Conservation (phyloP, 2,329 filamentous ascomycete genomes). For the Colletotrichum sp. region DNA sequence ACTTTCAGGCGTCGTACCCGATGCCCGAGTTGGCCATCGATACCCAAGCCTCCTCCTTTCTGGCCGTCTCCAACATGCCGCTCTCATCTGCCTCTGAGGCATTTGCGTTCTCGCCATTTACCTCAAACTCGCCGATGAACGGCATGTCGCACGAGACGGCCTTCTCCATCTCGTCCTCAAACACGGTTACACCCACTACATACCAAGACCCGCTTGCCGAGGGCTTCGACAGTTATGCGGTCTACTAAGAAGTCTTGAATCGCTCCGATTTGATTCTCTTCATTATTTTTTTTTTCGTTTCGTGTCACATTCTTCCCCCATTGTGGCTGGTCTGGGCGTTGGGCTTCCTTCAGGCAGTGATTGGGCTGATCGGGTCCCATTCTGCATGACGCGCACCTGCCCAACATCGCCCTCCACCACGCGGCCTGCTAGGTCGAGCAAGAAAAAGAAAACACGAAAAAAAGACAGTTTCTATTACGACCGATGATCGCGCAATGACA, state of each 20-base stretch:
- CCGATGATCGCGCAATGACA: constrained; percentile 7
- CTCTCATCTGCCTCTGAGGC: constrained; percentile 13
- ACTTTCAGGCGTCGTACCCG: neutral
- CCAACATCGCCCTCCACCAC: constrained; percentile 10
- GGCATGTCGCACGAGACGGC: constrained; percentile 18
- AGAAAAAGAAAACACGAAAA: neutral
- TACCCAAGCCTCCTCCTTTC: constrained; percentile 5
- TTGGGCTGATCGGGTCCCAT: neutral
- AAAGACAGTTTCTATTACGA: neutral
- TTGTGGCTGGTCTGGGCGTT: neutral
- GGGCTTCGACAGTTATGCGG: constrained; percentile 7
- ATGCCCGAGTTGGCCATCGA: constrained; percentile 19
- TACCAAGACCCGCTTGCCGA: constrained; percentile 7
- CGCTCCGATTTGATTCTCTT: neutral
- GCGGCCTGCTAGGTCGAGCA: neutral
- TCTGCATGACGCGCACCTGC: constrained; percentile 10
- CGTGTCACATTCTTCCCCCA: neutral
- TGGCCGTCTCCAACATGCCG: constrained; percentile 16
- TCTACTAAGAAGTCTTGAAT: neutral
- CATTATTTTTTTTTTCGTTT: neutral
- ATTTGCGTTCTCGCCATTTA: constrained; percentile 15
- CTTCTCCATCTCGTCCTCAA: constrained; percentile 21
- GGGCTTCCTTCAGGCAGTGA: constrained; percentile 11
- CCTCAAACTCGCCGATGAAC: constrained; percentile 17
- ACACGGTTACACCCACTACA: constrained; percentile 19